Percentiles rank a stretch among this genome's conserved stretches.
Evolutionary conservation across 768 basidiomycete genomes (phyloP).

Genomic region (Gautieria morchelliformis): DNA sequence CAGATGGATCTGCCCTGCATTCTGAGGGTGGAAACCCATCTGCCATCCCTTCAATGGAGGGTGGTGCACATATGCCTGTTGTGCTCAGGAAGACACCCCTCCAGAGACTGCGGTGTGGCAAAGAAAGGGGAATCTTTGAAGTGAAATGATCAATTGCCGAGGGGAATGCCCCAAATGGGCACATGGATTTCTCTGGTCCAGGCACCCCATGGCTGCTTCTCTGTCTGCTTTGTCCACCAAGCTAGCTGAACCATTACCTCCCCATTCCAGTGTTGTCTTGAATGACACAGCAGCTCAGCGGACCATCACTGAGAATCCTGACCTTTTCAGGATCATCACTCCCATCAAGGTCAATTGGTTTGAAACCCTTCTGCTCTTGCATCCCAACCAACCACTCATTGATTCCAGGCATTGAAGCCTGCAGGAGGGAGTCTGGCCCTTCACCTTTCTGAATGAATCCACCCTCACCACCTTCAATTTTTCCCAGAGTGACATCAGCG

Average conservation of each 20-base stretch:
- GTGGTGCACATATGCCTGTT: too few species aligned
- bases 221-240: neutral
- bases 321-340: slow-evolving; percentile 27
- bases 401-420: slow-evolving; percentile 20
- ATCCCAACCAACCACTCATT: slow-evolving; percentile 32
- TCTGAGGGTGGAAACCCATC: neutral
- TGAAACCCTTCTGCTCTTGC: slow-evolving; percentile 17
- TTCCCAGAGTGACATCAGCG: neutral
- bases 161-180: neutral
- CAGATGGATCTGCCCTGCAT: neutral
- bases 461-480: neutral
- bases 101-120: neutral
- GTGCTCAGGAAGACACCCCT: neutral
- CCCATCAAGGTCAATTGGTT: slow-evolving; percentile 28
- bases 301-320: slow-evolving; percentile 19
- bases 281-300: slow-evolving; percentile 10
- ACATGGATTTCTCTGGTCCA: neutral
- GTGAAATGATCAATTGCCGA: neutral
- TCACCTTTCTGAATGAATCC: slow-evolving; percentile 16
- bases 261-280: neutral
- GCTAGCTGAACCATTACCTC: neutral
- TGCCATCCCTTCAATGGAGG: neutral
- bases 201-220: neutral
- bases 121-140: neutral
- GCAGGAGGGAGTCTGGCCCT: slow-evolving; percentile 37